Evolutionary conservation across 1,284 basidiomycete genomes (phyloP).

Genomic region (Apiotrichum domesticum): DNA sequence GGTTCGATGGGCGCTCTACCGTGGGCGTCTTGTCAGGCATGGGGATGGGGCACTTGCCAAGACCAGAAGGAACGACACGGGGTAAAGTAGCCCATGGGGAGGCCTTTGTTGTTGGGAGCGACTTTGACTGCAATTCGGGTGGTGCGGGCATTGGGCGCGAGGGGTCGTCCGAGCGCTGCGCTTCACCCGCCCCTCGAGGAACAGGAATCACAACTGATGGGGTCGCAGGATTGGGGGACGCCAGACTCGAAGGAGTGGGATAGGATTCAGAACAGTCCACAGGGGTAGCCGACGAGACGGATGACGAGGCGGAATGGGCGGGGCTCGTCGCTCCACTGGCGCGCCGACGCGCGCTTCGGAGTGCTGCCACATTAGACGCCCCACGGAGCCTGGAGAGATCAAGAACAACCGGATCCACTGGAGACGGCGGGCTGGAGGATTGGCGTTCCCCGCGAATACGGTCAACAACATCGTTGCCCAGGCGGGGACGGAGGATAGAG

Average conservation of each 20-base stretch:
- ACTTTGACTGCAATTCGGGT: slow-evolving; percentile 17
- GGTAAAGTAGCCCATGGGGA: slow-evolving; percentile 27
- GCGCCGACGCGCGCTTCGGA: neutral
- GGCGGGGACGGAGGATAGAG: slow-evolving; percentile 6
- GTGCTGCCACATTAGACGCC: neutral
- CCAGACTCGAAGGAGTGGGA: neutral
- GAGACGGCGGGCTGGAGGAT: neutral
- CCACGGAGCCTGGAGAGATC: slow-evolving; percentile 1
- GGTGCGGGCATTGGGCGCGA: neutral
- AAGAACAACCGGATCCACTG: neutral
- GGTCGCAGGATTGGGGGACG: neutral
- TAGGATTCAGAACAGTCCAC: neutral
- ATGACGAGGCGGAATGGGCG: neutral
- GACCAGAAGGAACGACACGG: neutral
- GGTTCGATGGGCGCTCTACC: slow-evolving; percentile 50
- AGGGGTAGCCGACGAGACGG: neutral
- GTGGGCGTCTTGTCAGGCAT: slow-evolving; percentile 3
- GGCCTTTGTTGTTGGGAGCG: slow-evolving; percentile 26
- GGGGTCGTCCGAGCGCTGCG: neutral
- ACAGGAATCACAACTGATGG: neutral
- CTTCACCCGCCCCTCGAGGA: neutral
- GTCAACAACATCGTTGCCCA: neutral
- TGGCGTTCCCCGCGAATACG: neutral
- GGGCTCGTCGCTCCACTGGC: neutral
- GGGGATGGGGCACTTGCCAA: neutral